Evolutionary conservation across 352 stramenopile species (phyloP).

Genomic region (Phytophthora pseudosyringae): DNA sequence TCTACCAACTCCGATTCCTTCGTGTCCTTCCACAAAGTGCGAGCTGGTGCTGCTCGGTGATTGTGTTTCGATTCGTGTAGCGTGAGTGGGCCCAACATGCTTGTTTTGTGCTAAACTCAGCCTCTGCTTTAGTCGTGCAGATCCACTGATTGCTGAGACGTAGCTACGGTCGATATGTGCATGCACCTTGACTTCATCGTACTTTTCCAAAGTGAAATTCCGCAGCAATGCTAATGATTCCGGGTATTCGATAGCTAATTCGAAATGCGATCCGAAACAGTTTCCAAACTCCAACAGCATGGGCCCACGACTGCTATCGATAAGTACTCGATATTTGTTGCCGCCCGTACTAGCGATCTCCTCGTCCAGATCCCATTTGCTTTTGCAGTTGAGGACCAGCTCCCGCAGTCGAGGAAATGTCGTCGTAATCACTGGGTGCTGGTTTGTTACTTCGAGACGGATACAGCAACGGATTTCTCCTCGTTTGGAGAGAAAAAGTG

Average conservation of each 20-base stretch:
- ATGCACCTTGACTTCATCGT: conserved; percentile 66
- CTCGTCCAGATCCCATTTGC: conserved; percentile 83
- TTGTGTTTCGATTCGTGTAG: conserved; percentile 14
- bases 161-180: conserved; percentile 81
- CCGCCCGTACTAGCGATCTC: conserved; percentile 69
- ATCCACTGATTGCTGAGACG: conserved; percentile 70
- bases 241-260: conserved; percentile 59
- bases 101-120: conserved; percentile 61
- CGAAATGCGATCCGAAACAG: conserved; percentile 73
- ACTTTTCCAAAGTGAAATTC: conserved; percentile 69
- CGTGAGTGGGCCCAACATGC: conserved; percentile 19
- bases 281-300: conserved; percentile 89
- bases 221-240: conserved; percentile 53
- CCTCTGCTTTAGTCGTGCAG: conserved; percentile 51
- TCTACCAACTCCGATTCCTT: conserved; percentile 41
- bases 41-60: conserved; percentile 12
- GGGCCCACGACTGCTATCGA: conserved; percentile 75
- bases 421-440: conserved; percentile 40
- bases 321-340: conserved; percentile 82
- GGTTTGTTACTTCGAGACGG: conserved; percentile 58
- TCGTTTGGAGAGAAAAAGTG: conserved; percentile 55
- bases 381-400: conserved; percentile 75
- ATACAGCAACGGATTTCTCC: conserved; percentile 73
- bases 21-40: conserved; percentile 28
- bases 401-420: conserved; percentile 50